Conservation (phyloP, 371 early-diverging fungal species). For the Mucor sp. region DNA sequence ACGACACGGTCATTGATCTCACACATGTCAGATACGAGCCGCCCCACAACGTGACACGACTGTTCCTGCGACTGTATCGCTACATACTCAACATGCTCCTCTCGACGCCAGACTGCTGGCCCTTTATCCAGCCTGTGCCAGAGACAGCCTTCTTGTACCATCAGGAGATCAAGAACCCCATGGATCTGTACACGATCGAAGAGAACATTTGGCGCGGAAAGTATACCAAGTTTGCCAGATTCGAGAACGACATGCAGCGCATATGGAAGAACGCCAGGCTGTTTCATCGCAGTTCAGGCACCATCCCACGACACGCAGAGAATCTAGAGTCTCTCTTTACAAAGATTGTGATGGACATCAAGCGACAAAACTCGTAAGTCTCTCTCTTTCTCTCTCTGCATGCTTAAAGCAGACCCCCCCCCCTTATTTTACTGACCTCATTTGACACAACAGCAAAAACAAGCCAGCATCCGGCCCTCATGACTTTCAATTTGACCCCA, state of each 20-base stretch:
- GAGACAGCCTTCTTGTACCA: slow-evolving; percentile 39
- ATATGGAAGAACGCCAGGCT: slow-evolving; percentile 50
- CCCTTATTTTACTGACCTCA: not conserved
- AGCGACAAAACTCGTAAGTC: slow-evolving; percentile 34
- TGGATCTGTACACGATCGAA: slow-evolving; percentile 50
- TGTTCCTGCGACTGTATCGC: slow-evolving; percentile 46
- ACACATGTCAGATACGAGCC: slow-evolving; percentile 34
- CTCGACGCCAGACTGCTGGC: slow-evolving; percentile 50
- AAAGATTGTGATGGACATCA: slow-evolving; percentile 37
- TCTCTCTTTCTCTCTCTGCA: too few species aligned
- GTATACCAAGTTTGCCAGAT: slow-evolving; percentile 46
- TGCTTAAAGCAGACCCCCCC: too few species aligned
- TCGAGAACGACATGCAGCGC: slow-evolving; percentile 45
- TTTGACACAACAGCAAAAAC: slow-evolving; percentile 13
- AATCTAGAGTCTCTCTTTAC: slow-evolving; percentile 38
- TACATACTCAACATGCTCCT: slow-evolving; percentile 48
- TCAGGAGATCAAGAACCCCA: slow-evolving; percentile 38
- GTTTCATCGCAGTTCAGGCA: slow-evolving; percentile 39
- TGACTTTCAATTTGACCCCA: slow-evolving; percentile 31
- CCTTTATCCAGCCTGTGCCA: slow-evolving; percentile 50
- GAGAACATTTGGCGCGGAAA: slow-evolving; percentile 42
- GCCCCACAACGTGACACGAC: slow-evolving; percentile 39
- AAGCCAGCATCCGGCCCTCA: slow-evolving; percentile 20
- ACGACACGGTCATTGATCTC: slow-evolving; percentile 24
- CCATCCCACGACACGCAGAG: slow-evolving; percentile 44